phyloP scores from a whole-genome alignment of 2,329 filamentous ascomycete genomes.

The Parascedosporium putredinis region DNA sequence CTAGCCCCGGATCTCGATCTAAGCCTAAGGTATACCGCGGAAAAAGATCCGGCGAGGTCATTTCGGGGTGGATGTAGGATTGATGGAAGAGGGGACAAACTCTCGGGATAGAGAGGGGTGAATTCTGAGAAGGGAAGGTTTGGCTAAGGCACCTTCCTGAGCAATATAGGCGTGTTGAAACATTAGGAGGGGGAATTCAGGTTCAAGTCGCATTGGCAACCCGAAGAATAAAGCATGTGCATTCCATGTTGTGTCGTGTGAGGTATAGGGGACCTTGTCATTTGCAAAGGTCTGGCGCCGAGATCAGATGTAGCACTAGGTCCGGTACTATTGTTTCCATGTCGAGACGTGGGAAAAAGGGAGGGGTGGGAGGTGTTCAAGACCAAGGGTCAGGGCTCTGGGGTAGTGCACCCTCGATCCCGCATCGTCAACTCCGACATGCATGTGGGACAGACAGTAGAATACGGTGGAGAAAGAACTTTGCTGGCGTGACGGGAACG shows the following conservation, averaged over 20 bases:
- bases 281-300: background rate
- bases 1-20: no score
- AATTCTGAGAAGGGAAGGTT: conserved; percentile 1
- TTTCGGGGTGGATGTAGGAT: no score
- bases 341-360: background rate
- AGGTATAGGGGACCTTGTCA: background rate
- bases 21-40: no score
- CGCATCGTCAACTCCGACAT: no score
- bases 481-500: no score
- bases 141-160: background rate
- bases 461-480: no score
- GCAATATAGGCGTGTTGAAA: conserved; percentile 1
- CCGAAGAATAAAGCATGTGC: background rate
- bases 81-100: no score
- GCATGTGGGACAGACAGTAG: no score
- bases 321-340: background rate
- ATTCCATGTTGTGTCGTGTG: background rate
- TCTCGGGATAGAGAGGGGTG: background rate
- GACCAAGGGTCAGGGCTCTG: no score
- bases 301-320: background rate
- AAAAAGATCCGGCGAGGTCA: no score
- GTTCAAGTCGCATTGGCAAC: background rate
- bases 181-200: background rate
- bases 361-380: no score
- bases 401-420: no score